Evolutionary conservation across 1,284 basidiomycete species (phyloP).

Genomic region (Trichosporon sp.): DNA sequence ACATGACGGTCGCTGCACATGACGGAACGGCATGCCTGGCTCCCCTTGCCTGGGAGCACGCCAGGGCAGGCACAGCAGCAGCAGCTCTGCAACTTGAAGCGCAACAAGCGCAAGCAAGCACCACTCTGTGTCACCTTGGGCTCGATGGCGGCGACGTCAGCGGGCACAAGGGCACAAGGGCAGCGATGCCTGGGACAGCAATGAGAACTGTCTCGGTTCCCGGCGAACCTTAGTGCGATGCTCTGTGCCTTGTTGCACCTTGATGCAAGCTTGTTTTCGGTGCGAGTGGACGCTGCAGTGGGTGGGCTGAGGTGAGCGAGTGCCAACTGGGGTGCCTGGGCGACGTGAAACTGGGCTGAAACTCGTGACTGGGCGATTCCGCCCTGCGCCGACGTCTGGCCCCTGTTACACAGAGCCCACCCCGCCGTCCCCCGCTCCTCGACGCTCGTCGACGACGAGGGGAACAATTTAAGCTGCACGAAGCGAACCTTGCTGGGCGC

Average conservation of each 20-base stretch:
- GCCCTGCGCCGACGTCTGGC: background rate
- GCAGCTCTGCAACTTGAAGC: background rate
- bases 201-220: background rate
- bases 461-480: background rate
- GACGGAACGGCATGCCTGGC: background rate
- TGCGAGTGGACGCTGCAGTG: background rate
- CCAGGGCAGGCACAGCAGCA: no score
- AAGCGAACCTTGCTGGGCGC: background rate
- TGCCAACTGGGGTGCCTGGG: background rate
- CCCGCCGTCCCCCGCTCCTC: no score
- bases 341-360: background rate
- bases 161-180: no score
- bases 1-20: background rate
- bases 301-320: background rate
- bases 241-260: background rate
- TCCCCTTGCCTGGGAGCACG: background rate
- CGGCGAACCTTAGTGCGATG: background rate
- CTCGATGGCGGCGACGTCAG: background rate
- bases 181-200: background rate
- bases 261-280: background rate
- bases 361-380: background rate
- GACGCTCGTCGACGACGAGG: no score
- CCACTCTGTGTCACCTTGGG: background rate
- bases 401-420: no score
- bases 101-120: background rate